These are phyloP conservation scores for Fusarium torulosum DNA, from an alignment of 2,329 filamentous ascomycete genomes.

Conservation along the genomic window DNA sequence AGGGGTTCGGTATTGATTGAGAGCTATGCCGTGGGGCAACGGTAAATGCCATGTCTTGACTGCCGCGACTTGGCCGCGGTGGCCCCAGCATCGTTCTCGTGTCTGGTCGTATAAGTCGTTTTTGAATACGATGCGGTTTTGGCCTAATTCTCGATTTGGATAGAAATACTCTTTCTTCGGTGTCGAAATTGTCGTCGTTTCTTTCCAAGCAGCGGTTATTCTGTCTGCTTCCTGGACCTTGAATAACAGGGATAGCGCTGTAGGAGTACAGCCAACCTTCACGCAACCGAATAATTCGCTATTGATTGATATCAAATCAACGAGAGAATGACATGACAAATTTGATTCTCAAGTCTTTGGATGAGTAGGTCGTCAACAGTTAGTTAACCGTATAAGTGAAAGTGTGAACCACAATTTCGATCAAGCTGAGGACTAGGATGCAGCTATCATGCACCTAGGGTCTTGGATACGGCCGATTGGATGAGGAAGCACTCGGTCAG, in stretches of 20 bases:
- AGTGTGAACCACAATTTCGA: constrained; percentile 24
- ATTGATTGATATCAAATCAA: not conserved
- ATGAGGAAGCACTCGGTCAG: constrained; percentile 25
- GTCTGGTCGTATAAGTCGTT: constrained; percentile 22
- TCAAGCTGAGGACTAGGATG: constrained; percentile 16
- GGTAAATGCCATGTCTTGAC: constrained; percentile 32
- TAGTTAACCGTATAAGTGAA: constrained; percentile 33
- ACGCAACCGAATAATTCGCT: not conserved
- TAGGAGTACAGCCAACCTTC: constrained; percentile 2
- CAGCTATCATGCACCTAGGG: constrained; percentile 17
- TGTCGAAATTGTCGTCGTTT: not conserved
- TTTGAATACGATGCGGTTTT: not conserved
- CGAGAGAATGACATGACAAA: not conserved
- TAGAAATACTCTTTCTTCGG: not conserved
- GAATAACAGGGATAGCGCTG: not conserved
- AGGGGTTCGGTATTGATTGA: constrained; percentile 59
- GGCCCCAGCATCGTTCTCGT: constrained; percentile 34
- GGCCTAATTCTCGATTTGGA: not conserved
- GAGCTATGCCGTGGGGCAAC: constrained; percentile 34
- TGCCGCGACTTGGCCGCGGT: constrained; percentile 36
- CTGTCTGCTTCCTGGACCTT: not conserved
- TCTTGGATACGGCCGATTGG: constrained; percentile 22
- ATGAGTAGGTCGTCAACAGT: not conserved
- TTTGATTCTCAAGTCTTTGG: constrained; percentile 1
- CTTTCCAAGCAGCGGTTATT: not conserved